A percentile compares a stretch with the other conserved stretches of the same genome.
phyloP scores from a whole-genome alignment of 2,329 filamentous ascomycete genomes.

The Penicillium sp. region DNA sequence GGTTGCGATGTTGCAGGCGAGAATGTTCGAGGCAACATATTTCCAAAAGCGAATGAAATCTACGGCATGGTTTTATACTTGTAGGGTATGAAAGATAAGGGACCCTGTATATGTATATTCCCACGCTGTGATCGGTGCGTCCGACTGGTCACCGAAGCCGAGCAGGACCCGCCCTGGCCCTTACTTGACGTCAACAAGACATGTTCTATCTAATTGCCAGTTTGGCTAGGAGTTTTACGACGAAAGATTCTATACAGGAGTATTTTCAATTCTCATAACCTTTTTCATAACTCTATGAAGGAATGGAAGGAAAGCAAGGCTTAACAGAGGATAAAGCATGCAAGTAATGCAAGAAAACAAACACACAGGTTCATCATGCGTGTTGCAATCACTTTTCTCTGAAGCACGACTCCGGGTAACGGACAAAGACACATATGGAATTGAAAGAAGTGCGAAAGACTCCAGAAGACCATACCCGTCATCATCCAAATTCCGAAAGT shows the following conservation, averaged over 20 bases:
- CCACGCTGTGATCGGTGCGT: neutral
- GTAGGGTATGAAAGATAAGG: neutral
- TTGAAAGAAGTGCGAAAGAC: conserved; percentile 6
- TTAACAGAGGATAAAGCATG: conserved; percentile 30
- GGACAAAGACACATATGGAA: conserved; percentile 21
- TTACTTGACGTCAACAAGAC: neutral
- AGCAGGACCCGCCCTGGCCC: neutral
- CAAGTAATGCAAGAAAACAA: conserved; percentile 26
- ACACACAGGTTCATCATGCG: conserved; percentile 29
- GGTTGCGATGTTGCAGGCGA: neutral
- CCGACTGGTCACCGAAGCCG: neutral
- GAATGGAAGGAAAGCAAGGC: conserved; percentile 28
- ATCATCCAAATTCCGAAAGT: conserved; percentile 17
- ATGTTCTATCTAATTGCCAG: neutral
- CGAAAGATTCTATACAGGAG: neutral
- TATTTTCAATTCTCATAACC: conserved; percentile 35
- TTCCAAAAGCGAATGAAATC: neutral
- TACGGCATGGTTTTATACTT: neutral
- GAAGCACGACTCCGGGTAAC: conserved; percentile 22
- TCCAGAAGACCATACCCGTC: conserved; percentile 16
- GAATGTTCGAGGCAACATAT: too few relatives aligned
- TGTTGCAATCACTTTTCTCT: conserved; percentile 30
- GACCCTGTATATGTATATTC: neutral
- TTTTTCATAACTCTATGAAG: conserved; percentile 35
- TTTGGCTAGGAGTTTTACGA: neutral